Evolutionary conservation across 2,329 filamentous ascomycete species (phyloP), one percentile per base, ranked within the genome.

Genomic region (Talaromyces marneffei): DNA sequence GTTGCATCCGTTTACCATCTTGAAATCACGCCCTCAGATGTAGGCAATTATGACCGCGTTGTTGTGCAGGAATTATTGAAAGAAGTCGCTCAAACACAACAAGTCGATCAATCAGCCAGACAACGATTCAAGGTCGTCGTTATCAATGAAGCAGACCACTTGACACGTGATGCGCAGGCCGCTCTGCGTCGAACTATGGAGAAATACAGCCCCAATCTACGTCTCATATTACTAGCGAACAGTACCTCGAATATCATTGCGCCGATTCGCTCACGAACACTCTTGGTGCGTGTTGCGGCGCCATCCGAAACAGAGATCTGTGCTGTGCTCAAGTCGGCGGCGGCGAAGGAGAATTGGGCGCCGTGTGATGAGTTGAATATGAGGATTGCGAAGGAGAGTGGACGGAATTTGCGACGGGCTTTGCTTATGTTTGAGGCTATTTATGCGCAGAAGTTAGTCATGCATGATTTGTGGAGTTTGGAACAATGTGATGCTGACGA

Each of bases 61-160:
- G 94, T 99, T 1, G 83, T 99, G 14, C 94, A 99, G 73, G 94
- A 97, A 71, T 80, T 99, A 54, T 80, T 99, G 54, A 99, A 99
- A 76, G 94, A 99, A 77, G 93, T 99, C 4, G 94, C 95, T 31
- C 95, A 99, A 77, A 99, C 94, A 58, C 94, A 99, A 75, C 95
- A 99, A 78, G 94, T 99, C n/a, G 94, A 99, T 74, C 82, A 94
- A 67, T 83, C 86, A 12, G 95, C 95, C 16, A 90, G 87, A 73
- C 94, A 99, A 74, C 85, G 87, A 48, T 99, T 99, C 84, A 99
- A 99, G 78, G 92, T 99, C 1, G 94, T 99, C 0, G 93, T 99
- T 37, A 97, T 99, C 82, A 99, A 99, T 70, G 94, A 99, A 80
- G 94, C 94, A 7, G 95, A 99, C 72, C 90, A 96, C 71, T 82